A percentile compares a stretch with the other conserved stretches of the same genome.
Evolutionary conservation across 768 basidiomycete species (phyloP).

Genomic region (Daedaleopsis nitida): DNA sequence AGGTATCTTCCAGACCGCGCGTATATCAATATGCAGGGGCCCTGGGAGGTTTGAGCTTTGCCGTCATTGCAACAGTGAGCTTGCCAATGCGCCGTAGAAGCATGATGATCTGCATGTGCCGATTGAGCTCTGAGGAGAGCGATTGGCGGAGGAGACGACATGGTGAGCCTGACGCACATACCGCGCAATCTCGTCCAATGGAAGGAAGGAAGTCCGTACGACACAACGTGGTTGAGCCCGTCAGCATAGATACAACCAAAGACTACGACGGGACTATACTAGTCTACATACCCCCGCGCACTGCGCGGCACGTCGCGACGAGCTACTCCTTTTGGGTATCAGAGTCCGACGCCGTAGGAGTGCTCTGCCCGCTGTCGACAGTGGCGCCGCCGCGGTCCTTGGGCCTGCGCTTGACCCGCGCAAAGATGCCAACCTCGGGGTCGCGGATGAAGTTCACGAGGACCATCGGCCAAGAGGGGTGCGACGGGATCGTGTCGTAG

Average conservation of each 20-base stretch:
- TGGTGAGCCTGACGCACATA: too few relatives aligned
- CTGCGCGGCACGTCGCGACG: background rate
- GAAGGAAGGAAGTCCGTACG: too few relatives aligned
- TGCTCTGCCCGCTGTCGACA: constrained; percentile 4
- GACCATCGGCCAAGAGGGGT: constrained; percentile 94
- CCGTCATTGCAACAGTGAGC: too few relatives aligned
- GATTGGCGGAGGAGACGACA: too few relatives aligned
- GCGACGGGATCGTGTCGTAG: constrained; percentile 85
- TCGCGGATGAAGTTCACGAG: constrained; percentile 94
- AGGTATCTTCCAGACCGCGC: too few relatives aligned
- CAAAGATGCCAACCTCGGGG: constrained; percentile 83
- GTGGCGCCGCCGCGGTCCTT: constrained; percentile 33
- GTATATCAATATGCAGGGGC: too few relatives aligned
- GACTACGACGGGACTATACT: background rate
- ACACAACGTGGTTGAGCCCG: background rate
- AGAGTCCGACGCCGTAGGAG: background rate
- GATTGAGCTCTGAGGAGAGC: too few relatives aligned
- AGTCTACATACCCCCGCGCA: background rate
- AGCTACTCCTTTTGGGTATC: constrained; percentile 4
- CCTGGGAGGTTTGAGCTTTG: too few relatives aligned
- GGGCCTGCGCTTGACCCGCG: constrained; percentile 75
- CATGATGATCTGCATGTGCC: too few relatives aligned
- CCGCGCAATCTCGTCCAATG: background rate
- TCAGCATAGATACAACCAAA: background rate
- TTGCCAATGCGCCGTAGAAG: too few relatives aligned